phyloP scores from a whole-genome alignment of 306 rosid species.

The Betula pendula region DNA sequence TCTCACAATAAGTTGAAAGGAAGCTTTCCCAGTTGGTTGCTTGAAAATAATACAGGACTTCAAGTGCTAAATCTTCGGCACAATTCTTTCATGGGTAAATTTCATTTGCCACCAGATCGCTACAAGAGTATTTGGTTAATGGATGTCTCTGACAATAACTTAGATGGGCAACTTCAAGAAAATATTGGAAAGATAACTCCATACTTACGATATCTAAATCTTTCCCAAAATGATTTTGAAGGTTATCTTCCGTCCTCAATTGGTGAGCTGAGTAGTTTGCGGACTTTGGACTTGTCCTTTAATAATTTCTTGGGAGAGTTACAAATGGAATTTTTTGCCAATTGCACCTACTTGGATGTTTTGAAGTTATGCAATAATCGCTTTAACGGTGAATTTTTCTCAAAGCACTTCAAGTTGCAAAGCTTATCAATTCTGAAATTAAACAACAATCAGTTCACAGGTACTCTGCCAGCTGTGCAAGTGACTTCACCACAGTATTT shows the following conservation, averaged over 20 bases:
- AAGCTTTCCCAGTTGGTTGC: not conserved
- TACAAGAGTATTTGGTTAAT: not conserved
- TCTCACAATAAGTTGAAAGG: slow-evolving; percentile 11
- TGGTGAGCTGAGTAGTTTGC: not conserved
- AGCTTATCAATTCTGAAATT: no score
- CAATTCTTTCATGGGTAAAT: not conserved
- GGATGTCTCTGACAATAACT: not conserved
- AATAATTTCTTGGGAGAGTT: slow-evolving; percentile 12
- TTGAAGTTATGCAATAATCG: not conserved
- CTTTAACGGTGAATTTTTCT: not conserved
- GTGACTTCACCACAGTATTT: not conserved
- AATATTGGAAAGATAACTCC: not conserved
- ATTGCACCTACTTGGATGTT: not conserved
- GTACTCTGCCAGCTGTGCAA: no score
- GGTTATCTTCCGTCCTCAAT: slow-evolving; percentile 18
- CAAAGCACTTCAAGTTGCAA: not conserved
- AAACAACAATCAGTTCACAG: not conserved
- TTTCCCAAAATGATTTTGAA: not conserved
- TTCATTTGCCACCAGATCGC: not conserved
- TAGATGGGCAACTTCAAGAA: slow-evolving; percentile 1
- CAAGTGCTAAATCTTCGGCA: not conserved
- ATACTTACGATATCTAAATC: not conserved
- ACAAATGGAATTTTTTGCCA: not conserved
- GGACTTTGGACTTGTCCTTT: not conserved
- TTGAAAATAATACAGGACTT: not conserved